A percentile compares a stretch with the other conserved stretches of the same genome.
Conservation (phyloP, 2,329 filamentous ascomycete species). For the Microcera coccophila region DNA sequence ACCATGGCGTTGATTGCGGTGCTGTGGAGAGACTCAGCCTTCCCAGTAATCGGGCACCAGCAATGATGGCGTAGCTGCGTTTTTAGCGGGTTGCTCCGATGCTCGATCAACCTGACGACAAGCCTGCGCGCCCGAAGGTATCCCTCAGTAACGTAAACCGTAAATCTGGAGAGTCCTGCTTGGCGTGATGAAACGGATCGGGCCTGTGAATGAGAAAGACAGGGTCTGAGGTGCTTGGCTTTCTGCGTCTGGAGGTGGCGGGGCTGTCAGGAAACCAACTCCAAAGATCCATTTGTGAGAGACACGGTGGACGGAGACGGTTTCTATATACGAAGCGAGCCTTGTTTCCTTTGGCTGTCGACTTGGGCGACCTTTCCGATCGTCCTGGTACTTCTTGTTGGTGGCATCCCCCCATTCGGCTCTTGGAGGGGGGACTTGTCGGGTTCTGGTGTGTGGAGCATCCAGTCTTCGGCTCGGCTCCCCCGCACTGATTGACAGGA, state of each 20-base stretch:
- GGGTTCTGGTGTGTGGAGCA: conserved; percentile 25
- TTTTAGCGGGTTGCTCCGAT: conserved; percentile 5
- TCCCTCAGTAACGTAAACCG: neutral
- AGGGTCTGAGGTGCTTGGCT: conserved; percentile 9
- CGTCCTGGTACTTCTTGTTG: conserved; percentile 1
- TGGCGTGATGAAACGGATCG: conserved; percentile 14
- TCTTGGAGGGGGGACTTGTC: conserved; percentile 5
- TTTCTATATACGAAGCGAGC: conserved; percentile 24
- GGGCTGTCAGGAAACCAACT: conserved; percentile 13
- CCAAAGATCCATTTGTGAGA: conserved; percentile 20
- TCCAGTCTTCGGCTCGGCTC: conserved; percentile 18
- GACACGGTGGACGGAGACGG: conserved; percentile 19
- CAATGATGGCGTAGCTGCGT: conserved; percentile 2
- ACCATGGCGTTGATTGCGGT: conserved; percentile 8
- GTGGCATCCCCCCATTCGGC: conserved; percentile 16
- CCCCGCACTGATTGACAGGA: conserved; percentile 17
- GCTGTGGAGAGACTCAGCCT: conserved; percentile 11
- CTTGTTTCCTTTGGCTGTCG: conserved; percentile 1
- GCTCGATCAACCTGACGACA: neutral
- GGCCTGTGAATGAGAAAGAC: conserved; percentile 2
- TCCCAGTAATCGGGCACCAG: conserved; percentile 1
- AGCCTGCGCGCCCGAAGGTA: neutral
- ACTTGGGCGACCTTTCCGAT: conserved; percentile 4
- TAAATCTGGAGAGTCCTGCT: neutral
- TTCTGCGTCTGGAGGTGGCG: conserved; percentile 9